These are phyloP conservation scores for Westerdykella sp. DNA, from an alignment of 2,329 filamentous ascomycete species.

Conservation along the genomic window DNA sequence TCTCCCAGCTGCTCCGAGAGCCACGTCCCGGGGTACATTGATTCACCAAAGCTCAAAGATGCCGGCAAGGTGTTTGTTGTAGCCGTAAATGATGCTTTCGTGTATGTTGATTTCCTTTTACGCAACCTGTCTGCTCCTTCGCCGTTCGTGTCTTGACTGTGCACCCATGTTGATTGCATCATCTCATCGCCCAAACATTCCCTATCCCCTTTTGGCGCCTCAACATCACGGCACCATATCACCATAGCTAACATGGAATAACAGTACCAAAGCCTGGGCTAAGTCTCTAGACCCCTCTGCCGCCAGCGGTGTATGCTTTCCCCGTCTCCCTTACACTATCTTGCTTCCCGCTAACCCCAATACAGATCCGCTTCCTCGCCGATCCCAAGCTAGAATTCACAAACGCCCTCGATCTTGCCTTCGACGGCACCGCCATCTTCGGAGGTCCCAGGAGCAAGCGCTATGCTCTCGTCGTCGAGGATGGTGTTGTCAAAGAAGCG, in stretches of 20 bases:
- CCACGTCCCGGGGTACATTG: constrained; percentile 84
- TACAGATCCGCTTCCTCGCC: constrained; percentile 78
- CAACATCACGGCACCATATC: neutral
- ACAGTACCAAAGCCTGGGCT: constrained; percentile 84
- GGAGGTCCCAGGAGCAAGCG: constrained; percentile 79
- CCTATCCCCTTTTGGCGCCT: neutral
- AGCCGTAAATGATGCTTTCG: constrained; percentile 89
- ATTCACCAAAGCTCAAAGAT: constrained; percentile 67
- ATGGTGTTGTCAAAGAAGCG: constrained; percentile 76
- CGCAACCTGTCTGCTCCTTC: neutral
- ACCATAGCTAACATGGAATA: neutral
- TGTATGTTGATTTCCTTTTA: constrained; percentile 53
- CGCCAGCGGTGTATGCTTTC: constrained; percentile 63
- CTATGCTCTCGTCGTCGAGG: constrained; percentile 74
- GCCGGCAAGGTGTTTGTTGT: constrained; percentile 85
- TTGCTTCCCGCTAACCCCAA: neutral
- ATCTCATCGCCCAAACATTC: neutral
- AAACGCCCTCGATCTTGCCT: constrained; percentile 73
- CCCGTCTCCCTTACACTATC: neutral
- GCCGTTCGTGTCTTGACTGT: neutral
- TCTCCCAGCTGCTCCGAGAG: constrained; percentile 56
- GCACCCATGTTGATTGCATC: neutral
- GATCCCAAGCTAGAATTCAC: constrained; percentile 77
- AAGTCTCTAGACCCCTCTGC: constrained; percentile 68
- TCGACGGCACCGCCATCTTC: constrained; percentile 74